Base-by-base conservation (phyloP, 768 basidiomycete genomes). In the Suillus subluteus region DNA sequence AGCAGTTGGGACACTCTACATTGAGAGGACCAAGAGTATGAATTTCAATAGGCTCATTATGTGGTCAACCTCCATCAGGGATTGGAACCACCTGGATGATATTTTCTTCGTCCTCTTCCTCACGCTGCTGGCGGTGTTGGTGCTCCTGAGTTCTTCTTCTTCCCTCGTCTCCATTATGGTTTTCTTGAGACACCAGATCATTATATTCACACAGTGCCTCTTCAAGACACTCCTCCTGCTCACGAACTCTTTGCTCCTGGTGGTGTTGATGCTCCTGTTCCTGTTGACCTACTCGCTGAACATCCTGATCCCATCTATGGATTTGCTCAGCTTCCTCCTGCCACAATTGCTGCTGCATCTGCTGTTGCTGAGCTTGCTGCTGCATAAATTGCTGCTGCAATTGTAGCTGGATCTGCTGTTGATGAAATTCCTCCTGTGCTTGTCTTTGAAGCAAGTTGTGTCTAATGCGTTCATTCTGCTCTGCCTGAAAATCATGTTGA, bases 1-100 rank as follows among this genome's bases (percentile, higher is more conserved):
- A 67, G 12, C 73, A 74, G 0, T 75, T 18, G 6, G 65, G 26
- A 64, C 69, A 70, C 30, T 63, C n/a, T 2, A 68, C 18, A 56
- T 64, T 30, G 37, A 70, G 64, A 18, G 13, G 38, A 21, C 68
- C 67, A 44, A 68, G 62, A 46, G 69, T 55, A 54, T 69, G 48
- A 0, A 1, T 1, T 0, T 65, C 0, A 8, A 72, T 0, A 2
- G 72, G 74, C 9, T 74, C 72, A 1, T 0, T 0, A 58, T 74
- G 73, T 41, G 23, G 12, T 13, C 6, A 12, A 6, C 23, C 23
- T 26, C 23, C 50, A 26, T 26, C 23, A 15, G 13, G 26, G 23
- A 52, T 26, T 15, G 23, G 50, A 16, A 16, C 3, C 58, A 64
- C 64, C 35, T 26, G 13, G 6, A 26, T 15, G 3, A 62, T n/a